A percentile compares a stretch with the other conserved stretches of the same genome.
Conservation (phyloP, 495 filamentous ascomycete species). For the Umbilicaria muhlenbergii region DNA sequence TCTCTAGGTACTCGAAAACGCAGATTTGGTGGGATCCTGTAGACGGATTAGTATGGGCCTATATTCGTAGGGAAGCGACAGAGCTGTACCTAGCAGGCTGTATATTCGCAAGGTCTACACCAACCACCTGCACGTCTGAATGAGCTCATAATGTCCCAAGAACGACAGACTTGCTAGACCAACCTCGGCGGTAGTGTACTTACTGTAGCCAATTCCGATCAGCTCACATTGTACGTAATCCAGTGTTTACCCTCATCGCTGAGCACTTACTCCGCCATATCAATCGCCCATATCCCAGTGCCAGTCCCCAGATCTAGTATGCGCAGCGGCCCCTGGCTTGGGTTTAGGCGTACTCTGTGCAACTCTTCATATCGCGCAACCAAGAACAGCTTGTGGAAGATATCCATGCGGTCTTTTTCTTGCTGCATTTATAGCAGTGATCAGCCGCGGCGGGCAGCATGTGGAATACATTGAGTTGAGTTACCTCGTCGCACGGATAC, state of each 20-base stretch:
- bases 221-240: not conserved
- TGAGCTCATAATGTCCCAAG: not conserved
- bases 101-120: slow-evolving; percentile 65
- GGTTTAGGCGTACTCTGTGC: slow-evolving; percentile 38
- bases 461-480: not conserved
- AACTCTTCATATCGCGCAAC: slow-evolving; percentile 47
- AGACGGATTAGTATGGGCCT: not conserved
- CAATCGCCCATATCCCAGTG: slow-evolving; percentile 84
- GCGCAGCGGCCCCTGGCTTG: slow-evolving; percentile 24
- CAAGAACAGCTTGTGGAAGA: slow-evolving; percentile 60
- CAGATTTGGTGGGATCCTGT: slow-evolving; percentile 55
- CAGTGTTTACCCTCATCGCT: not conserved
- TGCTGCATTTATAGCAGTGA: slow-evolving; percentile 17
- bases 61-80: slow-evolving; percentile 9
- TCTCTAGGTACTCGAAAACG: slow-evolving; percentile 52
- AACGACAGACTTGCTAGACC: too few species aligned
- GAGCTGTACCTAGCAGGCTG: slow-evolving; percentile 49
- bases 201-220: too few species aligned
- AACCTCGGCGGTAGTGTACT: too few species aligned
- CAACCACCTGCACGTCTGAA: slow-evolving; percentile 35
- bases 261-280: slow-evolving; percentile 58
- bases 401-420: slow-evolving; percentile 64
- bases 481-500: slow-evolving; percentile 32
- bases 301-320: slow-evolving; percentile 79
- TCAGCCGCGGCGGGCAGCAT: not conserved